Evolutionary conservation across 1,284 basidiomycete genomes (phyloP).

Genomic region (Amylostereum areolatum): DNA sequence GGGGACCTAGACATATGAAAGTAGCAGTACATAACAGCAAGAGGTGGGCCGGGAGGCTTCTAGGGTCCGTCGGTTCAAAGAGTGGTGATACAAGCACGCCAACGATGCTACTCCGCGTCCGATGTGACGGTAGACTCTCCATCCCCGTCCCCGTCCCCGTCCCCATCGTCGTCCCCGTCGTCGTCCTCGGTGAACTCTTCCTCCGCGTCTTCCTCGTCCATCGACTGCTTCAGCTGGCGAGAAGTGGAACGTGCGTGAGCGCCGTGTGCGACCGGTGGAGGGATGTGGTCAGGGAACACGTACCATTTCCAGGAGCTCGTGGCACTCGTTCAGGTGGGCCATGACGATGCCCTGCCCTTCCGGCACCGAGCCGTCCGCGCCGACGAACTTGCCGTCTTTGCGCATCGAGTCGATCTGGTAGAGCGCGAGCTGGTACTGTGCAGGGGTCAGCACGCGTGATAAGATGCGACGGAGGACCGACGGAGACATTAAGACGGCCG

Average conservation of each 20-base stretch:
- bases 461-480: too few relatives aligned
- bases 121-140: too few relatives aligned
- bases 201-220: slow-evolving; percentile 63
- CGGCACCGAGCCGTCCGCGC: slow-evolving; percentile 77
- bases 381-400: slow-evolving; percentile 90
- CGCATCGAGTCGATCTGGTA: slow-evolving; percentile 94
- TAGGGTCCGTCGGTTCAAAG: too few relatives aligned
- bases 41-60: too few relatives aligned
- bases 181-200: slow-evolving; percentile 48
- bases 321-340: slow-evolving; percentile 94
- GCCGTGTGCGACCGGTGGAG: neutral
- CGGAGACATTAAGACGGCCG: too few relatives aligned
- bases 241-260: neutral
- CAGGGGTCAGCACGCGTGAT: slow-evolving; percentile 3
- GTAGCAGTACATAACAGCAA: too few relatives aligned
- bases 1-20: too few relatives aligned
- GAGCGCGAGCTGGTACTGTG: slow-evolving; percentile 88
- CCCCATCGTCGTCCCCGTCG: slow-evolving; percentile 32
- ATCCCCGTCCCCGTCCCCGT: too few relatives aligned
- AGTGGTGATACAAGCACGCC: too few relatives aligned
- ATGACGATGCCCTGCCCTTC: slow-evolving; percentile 97
- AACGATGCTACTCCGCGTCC: too few relatives aligned
- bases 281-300: slow-evolving; percentile 15
- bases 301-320: slow-evolving; percentile 92
- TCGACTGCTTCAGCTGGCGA: slow-evolving; percentile 74